A percentile compares a stretch with the other conserved stretches of the same genome.
These are phyloP conservation scores for Fusarium dlaminii DNA, from an alignment of 2,329 filamentous ascomycete genomes.

Conservation along the genomic window DNA sequence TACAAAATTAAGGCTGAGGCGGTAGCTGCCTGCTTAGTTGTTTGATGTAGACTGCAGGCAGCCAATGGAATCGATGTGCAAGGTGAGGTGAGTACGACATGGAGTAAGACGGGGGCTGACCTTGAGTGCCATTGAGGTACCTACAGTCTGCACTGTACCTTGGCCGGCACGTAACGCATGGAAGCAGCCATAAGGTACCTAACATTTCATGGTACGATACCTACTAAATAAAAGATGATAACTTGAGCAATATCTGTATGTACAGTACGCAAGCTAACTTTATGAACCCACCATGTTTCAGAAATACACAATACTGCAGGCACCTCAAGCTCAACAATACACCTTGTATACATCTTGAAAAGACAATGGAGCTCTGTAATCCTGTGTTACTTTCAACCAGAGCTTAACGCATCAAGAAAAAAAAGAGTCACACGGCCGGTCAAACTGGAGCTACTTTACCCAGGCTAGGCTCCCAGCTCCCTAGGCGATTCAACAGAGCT, in stretches of 20 bases:
- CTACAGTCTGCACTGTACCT: background rate
- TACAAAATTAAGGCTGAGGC: slow-evolving; percentile 32
- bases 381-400: background rate
- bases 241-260: background rate
- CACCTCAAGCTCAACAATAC: background rate
- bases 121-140: background rate
- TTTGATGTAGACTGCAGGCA: slow-evolving; percentile 40
- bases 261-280: background rate
- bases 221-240: background rate
- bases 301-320: background rate
- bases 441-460: background rate
- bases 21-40: slow-evolving; percentile 34
- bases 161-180: background rate
- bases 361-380: background rate
- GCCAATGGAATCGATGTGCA: slow-evolving; percentile 36
- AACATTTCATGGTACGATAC: background rate
- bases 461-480: slow-evolving; percentile 4
- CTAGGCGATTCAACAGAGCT: slow-evolving; percentile 6
- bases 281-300: background rate
- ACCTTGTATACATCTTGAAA: background rate
- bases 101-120: slow-evolving; percentile 11
- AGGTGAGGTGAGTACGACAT: slow-evolving; percentile 10
- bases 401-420: background rate
- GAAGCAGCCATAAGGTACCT: background rate
- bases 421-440: slow-evolving; percentile 16